Evolutionary conservation across 257 asterid genomes (phyloP).

Genomic region (Penstemon eatonii): DNA sequence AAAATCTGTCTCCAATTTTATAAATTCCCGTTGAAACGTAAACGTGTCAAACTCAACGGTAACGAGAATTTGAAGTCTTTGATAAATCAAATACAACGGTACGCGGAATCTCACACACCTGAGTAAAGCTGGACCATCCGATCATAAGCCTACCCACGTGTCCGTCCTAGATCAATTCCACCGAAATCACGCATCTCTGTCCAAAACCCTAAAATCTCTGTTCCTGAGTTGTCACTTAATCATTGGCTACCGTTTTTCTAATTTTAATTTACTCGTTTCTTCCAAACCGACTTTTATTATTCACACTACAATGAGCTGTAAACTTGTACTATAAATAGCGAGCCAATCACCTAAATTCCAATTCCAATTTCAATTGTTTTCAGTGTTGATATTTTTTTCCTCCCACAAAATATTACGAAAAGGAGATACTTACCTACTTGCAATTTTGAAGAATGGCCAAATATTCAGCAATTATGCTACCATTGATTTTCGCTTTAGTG

Average conservation of each 20-base stretch:
- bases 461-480: not conserved
- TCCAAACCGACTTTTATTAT: not conserved
- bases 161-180: constrained; percentile 21
- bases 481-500: constrained; percentile 39
- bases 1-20: too few relatives aligned
- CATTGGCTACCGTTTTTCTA: constrained; percentile 6
- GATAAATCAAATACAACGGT: not conserved
- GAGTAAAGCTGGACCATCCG: not conserved
- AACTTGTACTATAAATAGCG: not conserved
- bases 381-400: too few relatives aligned
- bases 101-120: not conserved
- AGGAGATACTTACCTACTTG: too few relatives aligned
- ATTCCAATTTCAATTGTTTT: too few relatives aligned
- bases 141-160: constrained; percentile 2
- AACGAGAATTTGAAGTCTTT: not conserved
- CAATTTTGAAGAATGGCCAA: not conserved
- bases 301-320: too few relatives aligned
- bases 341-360: not conserved
- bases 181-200: constrained; percentile 20
- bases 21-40: not conserved
- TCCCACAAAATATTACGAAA: too few relatives aligned
- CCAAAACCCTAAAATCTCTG: too few relatives aligned
- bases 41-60: not conserved
- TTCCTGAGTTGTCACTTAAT: constrained; percentile 31
- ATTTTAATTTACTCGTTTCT: too few relatives aligned